A percentile compares a stretch with the other conserved stretches of the same genome.
Evolutionary conservation across 2,329 filamentous ascomycete species (phyloP).

Genomic region (Alternaria burnsii): DNA sequence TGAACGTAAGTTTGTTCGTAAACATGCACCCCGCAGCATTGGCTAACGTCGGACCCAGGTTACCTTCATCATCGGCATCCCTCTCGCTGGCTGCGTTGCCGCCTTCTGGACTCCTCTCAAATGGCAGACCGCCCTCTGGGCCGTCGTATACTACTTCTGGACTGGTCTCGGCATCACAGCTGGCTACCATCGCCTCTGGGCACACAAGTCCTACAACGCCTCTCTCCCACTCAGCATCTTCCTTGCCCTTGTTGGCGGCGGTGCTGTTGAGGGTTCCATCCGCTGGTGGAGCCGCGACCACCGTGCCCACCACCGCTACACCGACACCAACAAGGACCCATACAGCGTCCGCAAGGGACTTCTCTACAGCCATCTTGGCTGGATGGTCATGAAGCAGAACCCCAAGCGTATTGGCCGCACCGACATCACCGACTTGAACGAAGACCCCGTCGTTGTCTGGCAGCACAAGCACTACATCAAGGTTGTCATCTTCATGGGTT

Average conservation of each 20-base stretch:
- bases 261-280: constrained; percentile 60
- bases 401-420: constrained; percentile 62
- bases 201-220: constrained; percentile 59
- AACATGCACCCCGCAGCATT: no score
- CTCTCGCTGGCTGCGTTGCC: constrained; percentile 75
- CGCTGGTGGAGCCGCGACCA: constrained; percentile 62
- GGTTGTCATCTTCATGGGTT: constrained; percentile 58
- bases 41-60: constrained; percentile 66
- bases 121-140: constrained; percentile 75
- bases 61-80: constrained; percentile 79
- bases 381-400: constrained; percentile 65
- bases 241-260: constrained; percentile 58
- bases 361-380: constrained; percentile 61
- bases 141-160: constrained; percentile 84
- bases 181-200: constrained; percentile 79
- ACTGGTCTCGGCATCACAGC: constrained; percentile 72
- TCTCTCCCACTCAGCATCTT: constrained; percentile 57
- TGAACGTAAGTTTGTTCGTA: constrained; percentile 68
- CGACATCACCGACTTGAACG: constrained; percentile 62
- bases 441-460: constrained; percentile 60
- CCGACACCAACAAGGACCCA: constrained; percentile 63
- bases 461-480: constrained; percentile 61
- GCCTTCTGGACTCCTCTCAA: constrained; percentile 83
- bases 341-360: constrained; percentile 63
- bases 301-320: constrained; percentile 62